These are phyloP conservation scores for Termitomyces sp. DNA, from an alignment of 768 basidiomycete genomes.

Conservation along the genomic window DNA sequence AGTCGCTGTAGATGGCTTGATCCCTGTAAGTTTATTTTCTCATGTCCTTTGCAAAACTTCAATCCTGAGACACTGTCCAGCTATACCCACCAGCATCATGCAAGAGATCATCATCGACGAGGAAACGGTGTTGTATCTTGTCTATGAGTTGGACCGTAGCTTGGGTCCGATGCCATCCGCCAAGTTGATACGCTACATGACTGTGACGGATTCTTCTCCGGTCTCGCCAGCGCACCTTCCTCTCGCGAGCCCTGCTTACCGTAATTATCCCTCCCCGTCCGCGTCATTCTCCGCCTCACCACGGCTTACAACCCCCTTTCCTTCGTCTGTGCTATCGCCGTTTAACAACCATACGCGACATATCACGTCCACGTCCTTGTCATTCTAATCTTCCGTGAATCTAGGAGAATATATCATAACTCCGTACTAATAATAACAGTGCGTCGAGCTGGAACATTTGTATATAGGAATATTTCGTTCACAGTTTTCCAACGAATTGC, in stretches of 20 bases:
- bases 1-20: conserved; percentile 68
- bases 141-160: conserved; percentile 64
- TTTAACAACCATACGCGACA: conserved; percentile 3
- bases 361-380: conserved; percentile 1
- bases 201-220: conserved; percentile 22
- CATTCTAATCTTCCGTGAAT: conserved; percentile 4
- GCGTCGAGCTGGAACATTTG: conserved; percentile 5
- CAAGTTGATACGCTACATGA: conserved; percentile 43
- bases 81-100: conserved; percentile 48
- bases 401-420: background rate
- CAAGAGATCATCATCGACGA: conserved; percentile 69
- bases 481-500: background rate
- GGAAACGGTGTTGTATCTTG: conserved; percentile 53
- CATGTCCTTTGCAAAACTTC: conserved; percentile 6
- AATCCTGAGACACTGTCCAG: conserved; percentile 29
- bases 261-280: background rate
- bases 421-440: background rate
- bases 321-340: conserved; percentile 8
- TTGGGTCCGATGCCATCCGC: conserved; percentile 50
- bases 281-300: conserved; percentile 16
- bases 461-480: background rate
- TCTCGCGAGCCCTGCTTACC: conserved; percentile 11
- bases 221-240: conserved; percentile 3
- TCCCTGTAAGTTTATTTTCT: conserved; percentile 42
- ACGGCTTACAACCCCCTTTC: conserved; percentile 28